Conservation (phyloP, 495 filamentous ascomycete species). For the Hyaloscypha finlandica region DNA sequence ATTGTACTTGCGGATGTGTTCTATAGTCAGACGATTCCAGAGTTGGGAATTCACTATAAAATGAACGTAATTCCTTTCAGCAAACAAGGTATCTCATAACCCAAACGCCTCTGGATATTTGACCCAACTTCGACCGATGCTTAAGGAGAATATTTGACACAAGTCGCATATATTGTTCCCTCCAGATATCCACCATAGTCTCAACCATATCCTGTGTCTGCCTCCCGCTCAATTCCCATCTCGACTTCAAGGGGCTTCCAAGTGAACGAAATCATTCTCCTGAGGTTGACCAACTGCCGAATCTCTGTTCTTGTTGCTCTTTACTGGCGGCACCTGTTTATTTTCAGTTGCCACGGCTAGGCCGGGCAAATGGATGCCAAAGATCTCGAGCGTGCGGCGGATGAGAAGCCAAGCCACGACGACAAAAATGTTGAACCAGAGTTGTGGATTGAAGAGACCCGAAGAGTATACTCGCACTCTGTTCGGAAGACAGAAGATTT, state of each 20-base stretch:
- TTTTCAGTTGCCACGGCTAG: not conserved
- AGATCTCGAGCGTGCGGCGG: constrained; percentile 8
- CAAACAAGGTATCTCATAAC: not conserved
- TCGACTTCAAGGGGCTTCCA: not conserved
- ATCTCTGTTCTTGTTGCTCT: not conserved
- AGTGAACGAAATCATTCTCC: not conserved
- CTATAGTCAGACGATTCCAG: not conserved
- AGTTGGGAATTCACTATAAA: not conserved
- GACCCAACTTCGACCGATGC: not conserved
- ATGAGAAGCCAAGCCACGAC: constrained; percentile 15
- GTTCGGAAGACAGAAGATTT: constrained; percentile 4
- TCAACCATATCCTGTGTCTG: not conserved
- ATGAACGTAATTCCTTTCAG: not conserved
- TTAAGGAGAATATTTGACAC: not conserved
- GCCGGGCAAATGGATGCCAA: constrained; percentile 14
- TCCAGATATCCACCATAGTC: not conserved
- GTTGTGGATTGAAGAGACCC: constrained; percentile 5
- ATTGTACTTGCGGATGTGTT: not conserved
- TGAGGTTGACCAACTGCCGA: not conserved
- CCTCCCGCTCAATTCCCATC: not conserved
- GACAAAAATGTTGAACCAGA: constrained; percentile 16
- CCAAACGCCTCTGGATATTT: not conserved
- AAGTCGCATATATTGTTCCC: not conserved
- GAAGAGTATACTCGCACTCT: constrained; percentile 1
- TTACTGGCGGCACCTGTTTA: not conserved